Evolutionary conservation across 257 asterid genomes (phyloP).

Genomic region (Fraxinus cuspidata): DNA sequence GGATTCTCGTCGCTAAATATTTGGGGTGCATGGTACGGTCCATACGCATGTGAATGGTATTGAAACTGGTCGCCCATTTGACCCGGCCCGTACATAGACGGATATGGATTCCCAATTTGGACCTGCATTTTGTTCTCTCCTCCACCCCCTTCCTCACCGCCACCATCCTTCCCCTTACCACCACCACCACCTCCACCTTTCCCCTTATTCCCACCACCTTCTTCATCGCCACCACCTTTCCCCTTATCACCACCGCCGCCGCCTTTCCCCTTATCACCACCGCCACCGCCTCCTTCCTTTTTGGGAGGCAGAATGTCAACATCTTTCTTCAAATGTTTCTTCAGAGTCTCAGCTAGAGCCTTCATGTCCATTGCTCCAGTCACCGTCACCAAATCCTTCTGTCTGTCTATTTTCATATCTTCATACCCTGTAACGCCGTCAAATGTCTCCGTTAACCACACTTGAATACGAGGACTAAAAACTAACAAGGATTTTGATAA

Average conservation of each 20-base stretch:
- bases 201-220: neutral
- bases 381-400: slow-evolving; percentile 45
- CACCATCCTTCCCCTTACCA: neutral
- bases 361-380: slow-evolving; percentile 49
- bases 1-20: slow-evolving; percentile 38
- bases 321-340: slow-evolving; percentile 39
- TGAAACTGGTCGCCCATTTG: slow-evolving; percentile 2
- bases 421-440: slow-evolving; percentile 31
- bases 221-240: neutral
- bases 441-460: neutral
- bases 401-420: slow-evolving; percentile 36
- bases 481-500: neutral
- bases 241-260: slow-evolving; percentile 5
- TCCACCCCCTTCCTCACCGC: neutral
- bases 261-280: neutral
- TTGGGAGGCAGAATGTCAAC: slow-evolving; percentile 42
- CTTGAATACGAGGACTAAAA: neutral
- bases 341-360: slow-evolving; percentile 41
- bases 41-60: neutral
- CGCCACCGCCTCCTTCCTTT: slow-evolving; percentile 32
- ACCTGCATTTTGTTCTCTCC: slow-evolving; percentile 28
- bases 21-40: slow-evolving; percentile 25
- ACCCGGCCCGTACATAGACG: slow-evolving; percentile 17
- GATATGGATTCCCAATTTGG: slow-evolving; percentile 15
- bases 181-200: neutral